Base-by-base conservation (phyloP, 1,284 basidiomycete species). In the Chalciporus sp. region DNA sequence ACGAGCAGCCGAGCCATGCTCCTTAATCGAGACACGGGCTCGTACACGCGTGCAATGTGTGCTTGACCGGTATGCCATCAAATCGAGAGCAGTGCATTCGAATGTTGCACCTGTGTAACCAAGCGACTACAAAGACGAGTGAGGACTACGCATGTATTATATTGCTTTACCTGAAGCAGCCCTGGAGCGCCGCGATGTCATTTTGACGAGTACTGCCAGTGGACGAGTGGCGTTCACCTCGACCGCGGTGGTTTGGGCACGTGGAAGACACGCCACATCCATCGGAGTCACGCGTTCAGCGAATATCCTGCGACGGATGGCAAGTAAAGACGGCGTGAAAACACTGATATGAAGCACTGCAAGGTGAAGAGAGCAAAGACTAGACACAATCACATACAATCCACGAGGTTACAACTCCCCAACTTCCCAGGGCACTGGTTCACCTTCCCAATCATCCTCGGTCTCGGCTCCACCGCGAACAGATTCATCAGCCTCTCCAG, bases 371-470 rank as follows among this genome's bases (percentile, higher is more conserved):
- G 48, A 59, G 55, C 47, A 54, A 58, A 61, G 54, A 46, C 52
- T 60, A 55, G 41, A 56, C 51, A 61, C 58, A 60, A 53, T 47
- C 51, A 61, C 64, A 61, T 62, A 64, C 60, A 58, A 55, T 43
- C 53, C 47, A 48, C 58, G 42, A 61, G 52, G 61, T 72, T 75
- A 90, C 65, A 91, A 63, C 65, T 90, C 88, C 46, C 83, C 88
- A 16, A 81, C 77, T 70, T 86, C 86, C 88, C 88, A 91, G 56
- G 88, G 85, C 39, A 90, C 78, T 37, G 86, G 85, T 67, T 90
- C 89, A 26, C 85, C 84, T 69, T 90, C 88, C 89, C 89, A 91
- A 58, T 91, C 89, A 45, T 89, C 88, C 64, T 86, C 86, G 7
- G 72, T 78, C 51, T 82, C 83, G 39, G 64, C 71, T 42, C 73